These are phyloP conservation scores for Fraxinus platypoda DNA, from an alignment of 305 asterid genomes.

Conservation along the genomic window DNA sequence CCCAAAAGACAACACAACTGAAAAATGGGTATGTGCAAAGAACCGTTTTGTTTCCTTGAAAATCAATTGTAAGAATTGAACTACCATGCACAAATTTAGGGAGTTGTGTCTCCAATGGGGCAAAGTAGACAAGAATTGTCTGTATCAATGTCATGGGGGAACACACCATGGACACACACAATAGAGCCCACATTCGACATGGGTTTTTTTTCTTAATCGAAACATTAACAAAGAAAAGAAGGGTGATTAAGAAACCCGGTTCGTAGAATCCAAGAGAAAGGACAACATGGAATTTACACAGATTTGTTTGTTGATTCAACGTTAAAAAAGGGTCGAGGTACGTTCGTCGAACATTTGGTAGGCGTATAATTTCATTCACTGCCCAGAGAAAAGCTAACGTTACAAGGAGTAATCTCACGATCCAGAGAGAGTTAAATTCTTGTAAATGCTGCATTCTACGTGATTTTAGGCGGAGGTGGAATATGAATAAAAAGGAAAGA, in stretches of 20 bases:
- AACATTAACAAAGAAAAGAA: conserved; percentile 57
- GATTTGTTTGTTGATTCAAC: conserved; percentile 38
- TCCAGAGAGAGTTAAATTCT: conserved; percentile 66
- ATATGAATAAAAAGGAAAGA: conserved; percentile 38
- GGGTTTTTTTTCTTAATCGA: conserved; percentile 48
- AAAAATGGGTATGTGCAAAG: conserved; percentile 69
- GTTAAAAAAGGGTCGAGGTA: conserved; percentile 37
- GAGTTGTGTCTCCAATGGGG: conserved; percentile 37
- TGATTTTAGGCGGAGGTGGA: conserved; percentile 50
- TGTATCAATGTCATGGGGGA: conserved; percentile 47
- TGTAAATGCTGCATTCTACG: conserved; percentile 44
- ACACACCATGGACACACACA: conserved; percentile 34
- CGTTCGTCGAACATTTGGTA: conserved; percentile 37
- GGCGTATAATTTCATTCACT: conserved; percentile 48
- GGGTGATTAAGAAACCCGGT: conserved; percentile 68
- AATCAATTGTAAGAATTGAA: conserved; percentile 32
- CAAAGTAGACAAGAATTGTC: conserved; percentile 36
- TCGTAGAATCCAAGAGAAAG: conserved; percentile 70
- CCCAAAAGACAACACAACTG: conserved; percentile 52
- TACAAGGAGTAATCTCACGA: conserved; percentile 60
- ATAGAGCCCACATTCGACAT: conserved; percentile 37
- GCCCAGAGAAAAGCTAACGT: conserved; percentile 50
- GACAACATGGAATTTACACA: conserved; percentile 66
- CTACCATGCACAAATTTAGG: conserved; percentile 55
- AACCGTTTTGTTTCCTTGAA: conserved; percentile 31